Evolutionary conservation across 2,329 filamentous ascomycete species (phyloP).

Genomic region (Penicillium sp.): DNA sequence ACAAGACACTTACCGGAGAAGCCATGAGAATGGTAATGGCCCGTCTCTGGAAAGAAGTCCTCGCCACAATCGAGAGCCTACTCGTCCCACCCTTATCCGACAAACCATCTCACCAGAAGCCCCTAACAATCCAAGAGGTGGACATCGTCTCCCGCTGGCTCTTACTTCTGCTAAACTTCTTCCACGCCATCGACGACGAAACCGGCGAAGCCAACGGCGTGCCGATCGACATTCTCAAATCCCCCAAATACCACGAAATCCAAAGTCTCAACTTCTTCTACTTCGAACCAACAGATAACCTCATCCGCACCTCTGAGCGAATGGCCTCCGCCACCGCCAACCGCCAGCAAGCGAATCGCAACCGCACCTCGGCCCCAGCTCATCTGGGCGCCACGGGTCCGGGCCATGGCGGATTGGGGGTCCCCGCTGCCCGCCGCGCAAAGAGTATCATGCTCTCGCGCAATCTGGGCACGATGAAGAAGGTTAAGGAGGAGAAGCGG

Average conservation of each 20-base stretch:
- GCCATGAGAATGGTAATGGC: constrained; percentile 99
- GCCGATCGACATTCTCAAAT: constrained; percentile 87
- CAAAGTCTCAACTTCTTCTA: constrained; percentile 98
- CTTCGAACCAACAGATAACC: constrained; percentile 85
- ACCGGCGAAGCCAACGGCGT: constrained; percentile 84
- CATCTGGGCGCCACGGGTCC: constrained; percentile 45
- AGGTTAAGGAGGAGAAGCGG: constrained; percentile 93
- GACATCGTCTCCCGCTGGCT: constrained; percentile 97
- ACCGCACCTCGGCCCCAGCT: constrained; percentile 73
- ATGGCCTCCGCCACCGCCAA: constrained; percentile 89
- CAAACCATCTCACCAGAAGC: constrained; percentile 84
- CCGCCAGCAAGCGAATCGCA: constrained; percentile 70
- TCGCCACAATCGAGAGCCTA: constrained; percentile 86
- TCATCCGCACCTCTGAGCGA: constrained; percentile 92
- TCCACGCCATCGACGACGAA: constrained; percentile 88
- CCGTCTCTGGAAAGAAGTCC: constrained; percentile 94
- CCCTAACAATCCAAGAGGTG: constrained; percentile 82
- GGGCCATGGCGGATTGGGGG: constrained; percentile 55
- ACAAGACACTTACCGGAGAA: constrained; percentile 87
- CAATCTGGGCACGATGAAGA: constrained; percentile 94
- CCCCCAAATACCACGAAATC: constrained; percentile 97
- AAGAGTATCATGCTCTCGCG: constrained; percentile 88
- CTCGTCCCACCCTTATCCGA: constrained; percentile 93
- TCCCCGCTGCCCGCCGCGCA: constrained; percentile 54
- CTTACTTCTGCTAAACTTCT: constrained; percentile 87